phyloP scores from a whole-genome alignment of 2,329 filamentous ascomycete species.

The Stachybotrys elegans region DNA sequence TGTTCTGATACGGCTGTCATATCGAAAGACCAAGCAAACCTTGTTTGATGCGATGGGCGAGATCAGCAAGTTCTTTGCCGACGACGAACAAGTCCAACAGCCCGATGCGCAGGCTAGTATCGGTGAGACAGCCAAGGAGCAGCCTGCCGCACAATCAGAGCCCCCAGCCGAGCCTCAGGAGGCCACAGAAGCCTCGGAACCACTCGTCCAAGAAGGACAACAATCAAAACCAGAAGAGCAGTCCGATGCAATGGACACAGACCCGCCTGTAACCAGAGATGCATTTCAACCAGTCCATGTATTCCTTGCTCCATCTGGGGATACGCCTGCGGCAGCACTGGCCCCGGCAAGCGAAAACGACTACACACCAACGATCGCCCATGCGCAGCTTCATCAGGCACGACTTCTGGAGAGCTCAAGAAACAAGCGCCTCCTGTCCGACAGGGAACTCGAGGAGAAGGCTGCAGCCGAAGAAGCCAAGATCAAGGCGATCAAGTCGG shows the following conservation, averaged over 20 bases:
- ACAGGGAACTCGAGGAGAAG: slow-evolving; percentile 72
- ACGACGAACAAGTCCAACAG: slow-evolving; percentile 20
- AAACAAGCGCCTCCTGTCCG: slow-evolving; percentile 75
- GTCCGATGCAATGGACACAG: slow-evolving; percentile 14
- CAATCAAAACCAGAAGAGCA: slow-evolving; percentile 5
- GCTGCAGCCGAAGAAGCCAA: slow-evolving; percentile 61
- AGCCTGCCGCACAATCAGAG: slow-evolving; percentile 8
- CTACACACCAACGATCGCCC: slow-evolving; percentile 70
- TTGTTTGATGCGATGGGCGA: slow-evolving; percentile 80
- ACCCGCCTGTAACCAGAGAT: slow-evolving; percentile 17
- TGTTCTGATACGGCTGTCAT: slow-evolving; percentile 72
- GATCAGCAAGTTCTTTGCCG: slow-evolving; percentile 70
- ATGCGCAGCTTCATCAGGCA: slow-evolving; percentile 70
- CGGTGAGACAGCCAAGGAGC: slow-evolving; percentile 8
- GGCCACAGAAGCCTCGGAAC: neutral
- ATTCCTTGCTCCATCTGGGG: slow-evolving; percentile 70
- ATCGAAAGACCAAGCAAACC: slow-evolving; percentile 69
- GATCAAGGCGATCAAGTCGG: slow-evolving; percentile 59
- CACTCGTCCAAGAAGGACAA: slow-evolving; percentile 4
- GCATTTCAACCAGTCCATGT: slow-evolving; percentile 57
- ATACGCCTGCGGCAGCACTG: slow-evolving; percentile 70
- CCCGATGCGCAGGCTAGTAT: slow-evolving; percentile 1
- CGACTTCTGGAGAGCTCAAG: slow-evolving; percentile 56
- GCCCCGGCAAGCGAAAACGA: slow-evolving; percentile 64
- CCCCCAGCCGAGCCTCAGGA: slow-evolving; percentile 2